Evolutionary conservation across 495 filamentous ascomycete genomes (phyloP), one percentile per base, ranked within the genome.

Genomic region (Ascobolus immersus): DNA sequence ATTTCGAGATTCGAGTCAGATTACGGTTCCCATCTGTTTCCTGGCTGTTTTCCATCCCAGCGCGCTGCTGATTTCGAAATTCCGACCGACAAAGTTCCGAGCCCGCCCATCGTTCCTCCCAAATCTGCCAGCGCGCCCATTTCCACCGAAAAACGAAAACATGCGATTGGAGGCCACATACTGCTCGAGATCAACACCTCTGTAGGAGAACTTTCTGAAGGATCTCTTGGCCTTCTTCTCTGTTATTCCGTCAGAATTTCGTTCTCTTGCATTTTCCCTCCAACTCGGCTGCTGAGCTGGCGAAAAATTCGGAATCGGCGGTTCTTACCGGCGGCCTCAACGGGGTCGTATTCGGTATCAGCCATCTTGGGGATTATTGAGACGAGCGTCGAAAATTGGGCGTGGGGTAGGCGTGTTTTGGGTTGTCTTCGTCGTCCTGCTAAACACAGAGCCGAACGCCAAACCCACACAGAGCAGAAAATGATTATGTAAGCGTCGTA

Each of bases 161-260:
- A 14, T 18, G 15, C 25, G 39, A 25, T 35, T 27, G 40, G 41
- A 41, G 40, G 41, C 35, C 41, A 60, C 76, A 48, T 77, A 92
- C 84, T 89, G 76, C 59, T 96, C 86, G 59, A 96, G 82, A 57
- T 96, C 86, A 59, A 94, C 76, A 47, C 86, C 86, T 55, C 86
- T 81, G 74, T 93, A 96, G 47, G 84, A 86, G 59, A 96, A 96
- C 72, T 94, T 94, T 65, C 82, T 77, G 77, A 94, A 94, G 52
- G 79, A 65, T 80, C 84, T 90, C 64, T 71, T 86, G 71, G 79
- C 90, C 79, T 96, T 93, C 62, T 92, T 67, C 72, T 92, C 84
- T 50, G 24, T 50, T 46, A 14, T 28, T 25, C 30, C 34, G 13
- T 17, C 19, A 25, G n/a, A 25, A 25, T 25, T 25, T n/a, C 22